These are phyloP conservation scores for Sechiopsis laciniata DNA, from an alignment of 306 rosid genomes.

Conservation along the genomic window DNA sequence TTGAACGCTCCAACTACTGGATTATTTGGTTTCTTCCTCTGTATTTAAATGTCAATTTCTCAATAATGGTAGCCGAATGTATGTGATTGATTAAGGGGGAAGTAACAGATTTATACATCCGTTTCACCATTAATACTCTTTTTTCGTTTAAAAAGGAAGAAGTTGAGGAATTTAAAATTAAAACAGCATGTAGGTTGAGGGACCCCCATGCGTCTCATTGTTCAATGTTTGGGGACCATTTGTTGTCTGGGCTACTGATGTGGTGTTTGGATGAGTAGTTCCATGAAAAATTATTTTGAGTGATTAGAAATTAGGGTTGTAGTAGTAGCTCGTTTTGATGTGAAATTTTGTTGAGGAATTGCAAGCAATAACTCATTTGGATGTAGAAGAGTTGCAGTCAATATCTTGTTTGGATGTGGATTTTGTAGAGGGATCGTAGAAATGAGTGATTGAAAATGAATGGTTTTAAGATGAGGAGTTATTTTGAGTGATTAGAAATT, in stretches of 20 bases:
- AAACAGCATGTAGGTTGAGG: neutral
- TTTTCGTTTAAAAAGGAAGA: conserved; percentile 5
- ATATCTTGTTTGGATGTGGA: too few species aligned
- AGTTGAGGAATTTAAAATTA: conserved; percentile 11
- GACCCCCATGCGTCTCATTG: conserved; percentile 8
- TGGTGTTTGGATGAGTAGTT: too few species aligned
- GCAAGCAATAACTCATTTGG: too few species aligned
- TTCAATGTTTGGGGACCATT: neutral
- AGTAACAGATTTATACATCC: neutral
- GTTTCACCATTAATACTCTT: neutral
- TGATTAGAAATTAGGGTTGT: too few species aligned
- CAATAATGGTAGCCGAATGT: neutral
- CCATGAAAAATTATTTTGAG: too few species aligned
- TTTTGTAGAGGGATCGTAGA: too few species aligned
- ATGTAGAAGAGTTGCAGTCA: too few species aligned
- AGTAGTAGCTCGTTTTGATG: too few species aligned
- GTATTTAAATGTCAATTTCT: neutral
- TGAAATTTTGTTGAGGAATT: too few species aligned
- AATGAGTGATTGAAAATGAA: too few species aligned
- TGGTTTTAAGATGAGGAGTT: too few species aligned
- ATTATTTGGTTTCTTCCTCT: neutral
- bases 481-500: too few species aligned
- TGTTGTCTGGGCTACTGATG: neutral
- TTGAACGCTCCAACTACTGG: neutral
- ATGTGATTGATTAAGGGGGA: neutral